These are phyloP conservation scores for Babesia caballi DNA, from an alignment of 169 alveolate species.

Conservation along the genomic window DNA sequence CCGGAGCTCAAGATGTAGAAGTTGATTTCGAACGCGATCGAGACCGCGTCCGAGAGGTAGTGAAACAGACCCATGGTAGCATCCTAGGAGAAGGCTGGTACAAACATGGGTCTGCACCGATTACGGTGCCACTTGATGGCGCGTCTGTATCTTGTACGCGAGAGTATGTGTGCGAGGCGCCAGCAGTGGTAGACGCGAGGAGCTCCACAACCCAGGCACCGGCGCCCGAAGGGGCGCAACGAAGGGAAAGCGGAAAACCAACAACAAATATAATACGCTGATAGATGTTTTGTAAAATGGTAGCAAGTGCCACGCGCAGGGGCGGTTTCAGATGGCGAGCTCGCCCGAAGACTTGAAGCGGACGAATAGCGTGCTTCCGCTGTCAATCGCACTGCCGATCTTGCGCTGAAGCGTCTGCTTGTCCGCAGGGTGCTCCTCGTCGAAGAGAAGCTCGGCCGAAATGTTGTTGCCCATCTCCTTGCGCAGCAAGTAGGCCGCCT, in stretches of 20 bases:
- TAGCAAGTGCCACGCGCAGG: too few relatives aligned
- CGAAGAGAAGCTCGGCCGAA: slow-evolving; percentile 58
- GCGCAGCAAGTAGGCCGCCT: slow-evolving; percentile 50
- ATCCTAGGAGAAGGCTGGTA: too few relatives aligned
- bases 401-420: slow-evolving; percentile 23
- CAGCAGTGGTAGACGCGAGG: not conserved
- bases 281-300: too few relatives aligned
- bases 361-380: slow-evolving; percentile 53
- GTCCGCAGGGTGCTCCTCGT: slow-evolving; percentile 47
- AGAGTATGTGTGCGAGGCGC: not conserved
- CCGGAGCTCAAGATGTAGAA: slow-evolving; percentile 12
- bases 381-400: slow-evolving; percentile 26
- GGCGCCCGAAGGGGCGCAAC: not conserved
- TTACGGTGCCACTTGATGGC: too few relatives aligned
- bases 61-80: slow-evolving; percentile 19
- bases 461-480: slow-evolving; percentile 63
- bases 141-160: too few relatives aligned
- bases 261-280: too few relatives aligned
- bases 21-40: not conserved
- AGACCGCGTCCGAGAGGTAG: not conserved
- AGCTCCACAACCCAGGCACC: not conserved
- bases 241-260: too few relatives aligned
- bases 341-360: slow-evolving; percentile 53
- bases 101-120: too few relatives aligned
- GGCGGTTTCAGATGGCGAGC: slow-evolving; percentile 28